Evolutionary conservation across 2,329 filamentous ascomycete genomes (phyloP), one percentile per base, ranked within the genome.

Genomic region (Talaromyces funiculosus): DNA sequence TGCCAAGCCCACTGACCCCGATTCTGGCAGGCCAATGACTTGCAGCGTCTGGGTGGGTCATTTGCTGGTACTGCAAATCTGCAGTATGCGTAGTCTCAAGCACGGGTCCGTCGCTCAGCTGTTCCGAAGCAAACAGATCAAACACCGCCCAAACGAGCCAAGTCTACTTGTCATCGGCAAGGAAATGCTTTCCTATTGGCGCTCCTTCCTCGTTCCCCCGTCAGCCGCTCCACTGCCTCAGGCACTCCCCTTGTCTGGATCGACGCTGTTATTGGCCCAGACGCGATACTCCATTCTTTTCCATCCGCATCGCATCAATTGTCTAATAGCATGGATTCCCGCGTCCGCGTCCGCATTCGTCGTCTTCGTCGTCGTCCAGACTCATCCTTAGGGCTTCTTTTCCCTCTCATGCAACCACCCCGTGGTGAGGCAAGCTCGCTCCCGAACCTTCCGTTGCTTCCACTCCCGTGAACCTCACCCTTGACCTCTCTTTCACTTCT

Each of bases 221-320:
- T 53, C 45, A 53, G 57, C 37, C 37, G 60, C 55, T 43, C 60
- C 60, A 58, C 60, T 33, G 54, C 53, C 47, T 40, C 60, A 61
- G 60, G 60, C 47, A 54, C 60, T 61, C 40, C 12, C n/a, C 51
- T 37, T 54, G 38, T 22, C 38, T 40, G 49, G 49, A 40, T 59
- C 40, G 42, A 5, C 14, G 16, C 38, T 9, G 53, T 38, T 35
- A 61, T 61, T 58, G 54, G 60, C 60, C 8, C 42, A 24, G 12
- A 24, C 14, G 4, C 12, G 9, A 14, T 29, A n/a, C 45, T 55
- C 60, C 55, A 59, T 58, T 22, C 35, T 38, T 24, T 45, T 26
- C 20, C 42, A 45, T 45, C n/a, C 57, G 57, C 57, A 59, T 61
- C 37, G 47, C 60, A 61, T 61, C 59, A 37, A n/a, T n/a, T n/a